Base-by-base conservation (phyloP, 2,329 filamentous ascomycete genomes). In the Aspergillus versicolor region DNA sequence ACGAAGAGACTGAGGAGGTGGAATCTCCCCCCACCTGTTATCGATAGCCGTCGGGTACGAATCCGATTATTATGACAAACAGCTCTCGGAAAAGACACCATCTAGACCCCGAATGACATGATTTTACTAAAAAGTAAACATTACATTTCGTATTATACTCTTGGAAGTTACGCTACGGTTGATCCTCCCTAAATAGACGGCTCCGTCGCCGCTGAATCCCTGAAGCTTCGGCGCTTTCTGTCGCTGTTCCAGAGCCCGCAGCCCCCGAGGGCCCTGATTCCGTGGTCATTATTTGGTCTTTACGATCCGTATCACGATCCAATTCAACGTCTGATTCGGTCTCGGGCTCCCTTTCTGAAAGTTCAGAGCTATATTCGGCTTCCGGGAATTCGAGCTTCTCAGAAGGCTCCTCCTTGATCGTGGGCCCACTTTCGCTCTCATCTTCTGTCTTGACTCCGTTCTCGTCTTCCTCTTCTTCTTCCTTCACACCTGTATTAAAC, bases 171-270 rank as follows among this genome's bases (percentile, higher is more conserved):
- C 8, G 22, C 22, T 37, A 50, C 2, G 32, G 41, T 46, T 59
- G 51, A 45, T 40, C 56, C n/a, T 63, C 59, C 37, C 59, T 60
- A 30, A 60, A 62, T 24, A 64, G 51, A 61, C 63, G 70, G 52
- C 69, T 72, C 38, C 71, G 65, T 44, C 73, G 68, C 61, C 63
- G 66, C 57, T 75, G 73, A 7, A 73, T 52, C 12, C 69, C 71
- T 27, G 60, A 60, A 38, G 59, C 63, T 53, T 66, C 65, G 40
- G 63, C 63, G 38, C 63, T 70, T 55, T 78, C 75, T 55, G 74
- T 57, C 21, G 83, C 84, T 24, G 84, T 86, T 3, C 84, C 84
- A 56, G 82, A 68, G 0, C 82, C 83, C 17, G 77, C 81, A 63
- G 82, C 80, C 8, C 73, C 64, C 53, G 70, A 46, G 59, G 73